Conservation (phyloP, 192 early-diverging fungal species). For the Tieghemiomyces parasiticus region DNA sequence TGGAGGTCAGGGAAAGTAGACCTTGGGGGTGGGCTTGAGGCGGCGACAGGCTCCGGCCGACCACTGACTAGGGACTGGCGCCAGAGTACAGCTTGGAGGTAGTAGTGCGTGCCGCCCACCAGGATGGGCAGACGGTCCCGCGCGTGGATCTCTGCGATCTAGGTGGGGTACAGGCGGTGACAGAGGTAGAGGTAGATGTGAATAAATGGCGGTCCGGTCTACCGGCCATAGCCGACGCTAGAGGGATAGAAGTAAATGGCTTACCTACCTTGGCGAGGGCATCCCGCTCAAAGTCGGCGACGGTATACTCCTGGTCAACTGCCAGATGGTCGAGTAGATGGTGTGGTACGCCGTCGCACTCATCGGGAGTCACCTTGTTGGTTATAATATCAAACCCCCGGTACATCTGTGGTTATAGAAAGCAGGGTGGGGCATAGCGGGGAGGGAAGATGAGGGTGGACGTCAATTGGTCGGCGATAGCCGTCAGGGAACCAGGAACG, state of each 20-base stretch:
- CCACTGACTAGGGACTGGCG: slow-evolving; percentile 37
- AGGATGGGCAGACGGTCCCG: slow-evolving; percentile 64
- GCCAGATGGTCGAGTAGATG: slow-evolving; percentile 75
- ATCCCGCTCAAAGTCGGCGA: slow-evolving; percentile 71
- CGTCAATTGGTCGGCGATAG: no score
- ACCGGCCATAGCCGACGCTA: no score
- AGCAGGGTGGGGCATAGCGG: not conserved
- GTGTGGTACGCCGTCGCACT: slow-evolving; percentile 54
- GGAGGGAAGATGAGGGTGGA: not conserved
- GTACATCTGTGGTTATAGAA: slow-evolving; percentile 13
- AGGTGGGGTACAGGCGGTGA: not conserved
- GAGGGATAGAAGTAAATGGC: not conserved
- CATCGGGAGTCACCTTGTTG: slow-evolving; percentile 73
- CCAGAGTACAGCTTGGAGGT: slow-evolving; percentile 85
- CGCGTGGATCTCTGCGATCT: slow-evolving; percentile 67
- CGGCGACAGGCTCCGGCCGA: slow-evolving; percentile 13
- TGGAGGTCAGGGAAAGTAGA: slow-evolving; percentile 1
- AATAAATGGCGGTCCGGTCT: no score
- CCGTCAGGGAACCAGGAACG: not conserved
- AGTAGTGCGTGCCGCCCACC: slow-evolving; percentile 95
- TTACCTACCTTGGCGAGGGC: slow-evolving; percentile 42
- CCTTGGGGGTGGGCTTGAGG: not conserved
- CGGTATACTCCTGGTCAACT: slow-evolving; percentile 63
- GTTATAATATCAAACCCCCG: slow-evolving; percentile 82
- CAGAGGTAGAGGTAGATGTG: no score